Percentiles rank a stretch among this genome's conserved stretches.
Evolutionary conservation across 2,329 filamentous ascomycete species (phyloP).

Genomic region (Lasiodiplodia sp.): DNA sequence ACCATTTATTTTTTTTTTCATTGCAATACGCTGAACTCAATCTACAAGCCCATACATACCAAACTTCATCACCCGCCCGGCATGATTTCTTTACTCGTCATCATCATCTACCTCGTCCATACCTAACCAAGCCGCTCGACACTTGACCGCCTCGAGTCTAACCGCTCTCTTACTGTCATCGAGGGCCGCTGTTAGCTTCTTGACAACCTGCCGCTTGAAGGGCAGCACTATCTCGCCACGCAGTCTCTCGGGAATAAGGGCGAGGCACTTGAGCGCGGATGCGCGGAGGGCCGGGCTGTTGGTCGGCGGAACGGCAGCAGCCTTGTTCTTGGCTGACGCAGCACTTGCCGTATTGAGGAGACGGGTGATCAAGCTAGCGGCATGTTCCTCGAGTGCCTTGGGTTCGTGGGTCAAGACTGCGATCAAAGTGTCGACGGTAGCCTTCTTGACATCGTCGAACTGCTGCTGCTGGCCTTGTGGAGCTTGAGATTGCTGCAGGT

Average conservation of each 20-base stretch:
- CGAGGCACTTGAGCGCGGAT: slow-evolving; percentile 57
- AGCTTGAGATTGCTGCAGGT: slow-evolving; percentile 51
- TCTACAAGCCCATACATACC: not conserved
- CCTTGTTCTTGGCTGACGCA: slow-evolving; percentile 30
- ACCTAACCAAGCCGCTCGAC: slow-evolving; percentile 66
- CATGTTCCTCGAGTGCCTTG: slow-evolving; percentile 61
- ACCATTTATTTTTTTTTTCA: not conserved
- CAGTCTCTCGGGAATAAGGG: slow-evolving; percentile 56
- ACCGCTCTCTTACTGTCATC: slow-evolving; percentile 71
- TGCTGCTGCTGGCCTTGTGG: slow-evolving; percentile 34
- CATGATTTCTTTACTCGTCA: slow-evolving; percentile 33
- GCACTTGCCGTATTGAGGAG: slow-evolving; percentile 58
- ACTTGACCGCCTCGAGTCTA: slow-evolving; percentile 67
- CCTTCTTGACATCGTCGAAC: slow-evolving; percentile 62
- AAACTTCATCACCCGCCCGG: not conserved
- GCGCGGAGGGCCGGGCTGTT: slow-evolving; percentile 54
- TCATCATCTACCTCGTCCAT: slow-evolving; percentile 67
- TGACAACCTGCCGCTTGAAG: slow-evolving; percentile 64
- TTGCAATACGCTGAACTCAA: not conserved
- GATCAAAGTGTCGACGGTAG: slow-evolving; percentile 66
- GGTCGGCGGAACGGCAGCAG: slow-evolving; percentile 5
- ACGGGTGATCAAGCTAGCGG: slow-evolving; percentile 63
- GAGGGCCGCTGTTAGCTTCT: slow-evolving; percentile 61
- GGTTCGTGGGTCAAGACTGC: slow-evolving; percentile 66
- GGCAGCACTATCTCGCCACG: slow-evolving; percentile 62